Conservation (phyloP, 2,329 filamentous ascomycete genomes). For the Lasiodiplodia theobromae region DNA sequence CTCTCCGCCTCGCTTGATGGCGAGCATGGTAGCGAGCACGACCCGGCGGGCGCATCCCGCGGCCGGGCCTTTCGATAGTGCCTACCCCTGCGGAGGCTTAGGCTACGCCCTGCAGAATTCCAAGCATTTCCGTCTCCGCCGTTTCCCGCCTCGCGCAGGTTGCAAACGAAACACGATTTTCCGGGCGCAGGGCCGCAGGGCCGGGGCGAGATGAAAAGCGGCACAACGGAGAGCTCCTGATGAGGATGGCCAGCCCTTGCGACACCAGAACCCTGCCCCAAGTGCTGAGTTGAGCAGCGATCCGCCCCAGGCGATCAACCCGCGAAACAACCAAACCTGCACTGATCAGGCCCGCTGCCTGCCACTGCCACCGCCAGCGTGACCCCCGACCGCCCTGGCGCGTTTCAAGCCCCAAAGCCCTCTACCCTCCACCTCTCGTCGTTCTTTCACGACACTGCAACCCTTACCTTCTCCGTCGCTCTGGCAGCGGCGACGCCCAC, state of each 20-base stretch:
- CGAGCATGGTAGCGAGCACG: neutral
- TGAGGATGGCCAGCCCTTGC: conserved; percentile 24
- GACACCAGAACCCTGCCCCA: conserved; percentile 22
- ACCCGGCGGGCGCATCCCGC: neutral
- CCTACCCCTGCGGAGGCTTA: conserved; percentile 3
- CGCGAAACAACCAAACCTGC: conserved; percentile 20
- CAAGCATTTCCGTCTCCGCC: neutral
- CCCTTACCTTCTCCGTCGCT: conserved; percentile 12
- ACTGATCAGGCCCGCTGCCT: conserved; percentile 24
- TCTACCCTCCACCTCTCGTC: neutral
- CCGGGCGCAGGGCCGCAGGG: conserved; percentile 2
- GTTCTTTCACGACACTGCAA: neutral
- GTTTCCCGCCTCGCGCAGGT: neutral
- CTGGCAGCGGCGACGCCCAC: conserved; percentile 22
- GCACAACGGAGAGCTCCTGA: conserved; percentile 7
- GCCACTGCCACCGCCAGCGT: conserved; percentile 17
- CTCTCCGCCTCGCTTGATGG: neutral
- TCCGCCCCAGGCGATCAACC: conserved; percentile 26
- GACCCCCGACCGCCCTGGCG: conserved; percentile 19
- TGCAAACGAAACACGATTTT: conserved; percentile 19
- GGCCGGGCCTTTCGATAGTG: neutral
- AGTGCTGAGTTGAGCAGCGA: conserved; percentile 24
- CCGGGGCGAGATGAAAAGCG: conserved; percentile 7
- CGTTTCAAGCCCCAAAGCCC: conserved; percentile 9
- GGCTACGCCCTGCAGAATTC: conserved; percentile 4